Base-by-base conservation (phyloP, 139 green algal species). In the Desmodesmus armatus region DNA sequence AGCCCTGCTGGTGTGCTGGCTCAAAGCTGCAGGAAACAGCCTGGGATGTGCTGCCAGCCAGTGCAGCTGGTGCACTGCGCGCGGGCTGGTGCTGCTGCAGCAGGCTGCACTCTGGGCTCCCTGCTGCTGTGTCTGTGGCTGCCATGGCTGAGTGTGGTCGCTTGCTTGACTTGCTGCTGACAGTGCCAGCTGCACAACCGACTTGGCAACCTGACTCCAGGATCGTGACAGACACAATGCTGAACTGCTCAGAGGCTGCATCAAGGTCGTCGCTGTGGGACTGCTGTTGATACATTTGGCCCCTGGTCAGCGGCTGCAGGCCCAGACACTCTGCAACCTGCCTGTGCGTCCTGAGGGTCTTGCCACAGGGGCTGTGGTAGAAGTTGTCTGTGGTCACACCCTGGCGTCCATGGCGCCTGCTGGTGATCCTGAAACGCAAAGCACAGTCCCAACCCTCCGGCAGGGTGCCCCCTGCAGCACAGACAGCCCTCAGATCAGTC, bases 311-410 rank as follows among this genome's bases (percentile, higher is more conserved):
- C 51, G 33, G 39, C 3, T 11, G 25, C 37, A 86, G 69, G 25
- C 51, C 69, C 49, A 86, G 31, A 29, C 80, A 86, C 37, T 73
- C 51, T 35, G 69, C 67, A 2, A 86, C 69, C 69, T 86, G 80
- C 33, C 37, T 78, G 69, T 86, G 70, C 1, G 15, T 86, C 25
- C 80, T 69, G 69, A 86, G 73, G 1, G 80, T 80, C 37, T 74
- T 29, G 60, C 51, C 70, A 25, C 60, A 62, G 39, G 80, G 80
- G 51, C 80, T 86, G 51, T 86, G 74, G 53, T 86, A 86, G n/a
- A 60, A 86, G 39, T 86, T 86, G 80, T 86, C 80, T 66, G 80
- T 86, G 25, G 80, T 80, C 27, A 47, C 15, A 3, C 69, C 69
- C 15, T 39, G 2, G 7, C 44, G 62, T 21, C 80, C 69, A 65